These are phyloP conservation scores for Blastobotrys attinorum DNA, from an alignment of 805 yeast species.

Conservation along the genomic window DNA sequence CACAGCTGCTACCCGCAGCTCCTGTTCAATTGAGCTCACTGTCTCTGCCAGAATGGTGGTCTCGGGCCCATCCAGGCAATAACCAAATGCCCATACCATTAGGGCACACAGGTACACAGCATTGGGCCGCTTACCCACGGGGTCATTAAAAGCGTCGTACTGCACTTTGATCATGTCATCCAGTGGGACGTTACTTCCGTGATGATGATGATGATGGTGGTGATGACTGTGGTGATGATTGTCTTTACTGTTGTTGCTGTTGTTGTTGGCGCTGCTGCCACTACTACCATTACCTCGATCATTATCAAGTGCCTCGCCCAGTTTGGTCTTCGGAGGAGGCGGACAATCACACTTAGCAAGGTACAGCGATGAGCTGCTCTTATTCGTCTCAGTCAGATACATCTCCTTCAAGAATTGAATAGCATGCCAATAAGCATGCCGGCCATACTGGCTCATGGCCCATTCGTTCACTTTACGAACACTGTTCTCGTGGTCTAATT, in stretches of 20 bases:
- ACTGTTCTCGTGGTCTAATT: constrained; percentile 41
- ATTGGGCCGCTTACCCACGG: constrained; percentile 24
- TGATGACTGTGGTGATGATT: neutral
- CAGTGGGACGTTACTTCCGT: constrained; percentile 4
- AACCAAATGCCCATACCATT: constrained; percentile 29
- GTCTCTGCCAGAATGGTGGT: constrained; percentile 5
- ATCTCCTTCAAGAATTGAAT: constrained; percentile 54
- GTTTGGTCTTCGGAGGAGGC: constrained; percentile 12
- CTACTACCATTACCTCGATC: constrained; percentile 8
- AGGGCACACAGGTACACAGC: constrained; percentile 23
- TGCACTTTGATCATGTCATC: constrained; percentile 12
- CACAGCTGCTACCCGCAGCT: constrained; percentile 4
- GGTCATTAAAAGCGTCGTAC: constrained; percentile 21
- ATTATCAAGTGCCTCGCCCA: constrained; percentile 18
- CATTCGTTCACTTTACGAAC: constrained; percentile 44
- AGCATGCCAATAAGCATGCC: constrained; percentile 51
- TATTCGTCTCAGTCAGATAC: constrained; percentile 45
- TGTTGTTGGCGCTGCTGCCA: constrained; percentile 1
- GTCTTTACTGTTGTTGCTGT: neutral
- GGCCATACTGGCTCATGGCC: constrained; percentile 42
- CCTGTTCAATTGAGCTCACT: constrained; percentile 2
- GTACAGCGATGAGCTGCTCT: constrained; percentile 10
- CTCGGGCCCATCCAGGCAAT: constrained; percentile 27
- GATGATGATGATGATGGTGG: neutral
- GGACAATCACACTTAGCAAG: constrained; percentile 13